Base-by-base conservation (phyloP, 73 alveolate genomes). In the Paramecium pentaurelia region DNA sequence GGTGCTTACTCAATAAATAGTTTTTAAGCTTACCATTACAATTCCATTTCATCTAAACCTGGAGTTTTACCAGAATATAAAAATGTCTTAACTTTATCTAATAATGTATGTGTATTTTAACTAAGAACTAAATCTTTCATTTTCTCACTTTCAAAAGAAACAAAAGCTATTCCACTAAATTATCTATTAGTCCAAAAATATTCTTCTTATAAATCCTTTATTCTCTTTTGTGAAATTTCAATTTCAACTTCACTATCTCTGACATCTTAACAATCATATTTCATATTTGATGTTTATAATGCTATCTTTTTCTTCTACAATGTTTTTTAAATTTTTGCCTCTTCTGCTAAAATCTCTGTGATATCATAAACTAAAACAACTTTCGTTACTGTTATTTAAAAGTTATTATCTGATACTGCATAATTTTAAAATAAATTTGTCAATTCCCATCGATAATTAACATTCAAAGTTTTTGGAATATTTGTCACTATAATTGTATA, bases 131-230 rank as follows among this genome's bases (percentile, higher is more conserved):
- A 25, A 12, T 87, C 71, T 38, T 89, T 89, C 70, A 71, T 38
- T 16, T 89, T 85, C 34, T 89, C 94, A 40, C 92, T 89, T 32
- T 89, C 58, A 71, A 89, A 89, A 12, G 94, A 89, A 27, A 89
- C 94, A 45, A 89, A 89, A 12, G 91, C 94, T 58, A 34, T 45
- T 3, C 94, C 94, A 11, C 80, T 71, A 51, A 89, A 89, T 30
- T 71, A 71, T 18, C 32, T 42, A 30, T 59, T 58, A 11, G 86
- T 83, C 70, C 40, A 40, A 30, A 71, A 77, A 30, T 71, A 71
- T 51, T 89, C 84, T 14, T 45, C 71, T 34, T 89, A 25, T 14
- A 89, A 25, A 11, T 25, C 20, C 16, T 71, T 85, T 8, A 71
- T 45, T 22, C 58, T 71, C n/a, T 18, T n/a, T 25, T 89, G 22